Base-by-base conservation (phyloP, 139 green algal species). In the Tetradesmus obliquus region DNA sequence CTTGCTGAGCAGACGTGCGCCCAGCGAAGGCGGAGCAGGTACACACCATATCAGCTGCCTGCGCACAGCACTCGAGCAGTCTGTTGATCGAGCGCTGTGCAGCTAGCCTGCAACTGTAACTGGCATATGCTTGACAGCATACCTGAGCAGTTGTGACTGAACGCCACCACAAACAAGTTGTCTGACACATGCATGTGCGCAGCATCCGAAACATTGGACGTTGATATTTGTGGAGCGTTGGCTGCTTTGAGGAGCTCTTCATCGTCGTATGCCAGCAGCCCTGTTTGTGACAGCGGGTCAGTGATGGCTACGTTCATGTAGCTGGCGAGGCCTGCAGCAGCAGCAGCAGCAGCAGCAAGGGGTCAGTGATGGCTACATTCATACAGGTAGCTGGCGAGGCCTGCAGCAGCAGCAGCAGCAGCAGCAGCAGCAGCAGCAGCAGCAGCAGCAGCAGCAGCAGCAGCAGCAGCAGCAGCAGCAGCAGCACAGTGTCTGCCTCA, bases 271-370 rank as follows among this genome's bases (percentile, higher is more conserved):
- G 86, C 86, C 15, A 71, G 15, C 2, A 94, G 84, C 3, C 92
- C 93, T 55, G 91, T 72, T 20, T 90, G 76, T 71, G 93, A 90
- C 24, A 90, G 54, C 1, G 93, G 91, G 83, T 95, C 93, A 3
- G 58, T 92, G 6, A 92, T 32, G 2, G 93, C 93, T 1, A 94
- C 72, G 62, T 92, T 94, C 66, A 93, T 86, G 80, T 95, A 95
- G 51, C 76, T 82, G 32, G 91, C 91, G 0, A 89, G 53, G 45
- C 92, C 92, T 79, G 71, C 51, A n/a, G 12, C 7, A 54, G 54
- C 17, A 53, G 5, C 45, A 55, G n/a, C 79, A 58, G 79, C 15
- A 86, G 6, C 22, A 82, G 32, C 74, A 82, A 45, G 20, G 74
- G 19, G 66, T n/a, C 66, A 15, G 20, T 17, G 20, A 55, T 22